Conservation (phyloP, 2,329 filamentous ascomycete species). For the Basipetospora sp. region DNA sequence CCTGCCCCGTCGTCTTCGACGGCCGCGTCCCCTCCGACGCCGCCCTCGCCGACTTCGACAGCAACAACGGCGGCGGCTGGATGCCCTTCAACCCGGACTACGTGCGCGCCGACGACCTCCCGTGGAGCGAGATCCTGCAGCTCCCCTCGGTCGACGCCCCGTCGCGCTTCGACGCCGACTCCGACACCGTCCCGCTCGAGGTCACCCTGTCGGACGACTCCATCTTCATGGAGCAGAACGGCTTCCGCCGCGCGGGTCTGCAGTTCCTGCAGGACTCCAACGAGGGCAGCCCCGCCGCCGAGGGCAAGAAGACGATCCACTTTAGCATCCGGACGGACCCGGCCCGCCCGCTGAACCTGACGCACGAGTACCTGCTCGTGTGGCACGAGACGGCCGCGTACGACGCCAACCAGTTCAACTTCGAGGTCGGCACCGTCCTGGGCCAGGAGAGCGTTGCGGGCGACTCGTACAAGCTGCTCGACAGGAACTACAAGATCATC, state of each 20-base stretch:
- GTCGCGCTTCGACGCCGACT: constrained; percentile 23
- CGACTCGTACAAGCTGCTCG: constrained; percentile 9
- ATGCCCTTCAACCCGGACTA: constrained; percentile 21
- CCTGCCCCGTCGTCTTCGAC: constrained; percentile 23
- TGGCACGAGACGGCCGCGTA: constrained; percentile 25
- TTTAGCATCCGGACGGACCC: constrained; percentile 21
- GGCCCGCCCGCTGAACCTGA: constrained; percentile 19
- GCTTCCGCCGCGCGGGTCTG: constrained; percentile 30
- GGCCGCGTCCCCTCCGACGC: constrained; percentile 18
- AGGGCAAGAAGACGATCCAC: constrained; percentile 22
- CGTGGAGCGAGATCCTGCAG: constrained; percentile 22
- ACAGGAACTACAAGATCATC: constrained; percentile 8
- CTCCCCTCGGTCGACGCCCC: constrained; percentile 14
- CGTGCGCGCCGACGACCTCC: constrained; percentile 20
- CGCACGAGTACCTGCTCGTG: constrained; percentile 22
- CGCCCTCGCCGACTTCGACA: constrained; percentile 18
- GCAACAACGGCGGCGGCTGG: constrained; percentile 13
- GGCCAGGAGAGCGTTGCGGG: constrained; percentile 7
- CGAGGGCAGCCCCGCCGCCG: constrained; percentile 20
- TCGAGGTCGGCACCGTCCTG: constrained; percentile 20
- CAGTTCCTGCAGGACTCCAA: constrained; percentile 28
- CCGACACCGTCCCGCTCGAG: constrained; percentile 22
- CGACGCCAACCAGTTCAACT: constrained; percentile 24
- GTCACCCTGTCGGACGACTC: constrained; percentile 29
- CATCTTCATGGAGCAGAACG: constrained; percentile 30